Percentiles rank a stretch among this genome's conserved stretches.
Evolutionary conservation across 257 asterid genomes (phyloP).

Genomic region (Petunia secreta): DNA sequence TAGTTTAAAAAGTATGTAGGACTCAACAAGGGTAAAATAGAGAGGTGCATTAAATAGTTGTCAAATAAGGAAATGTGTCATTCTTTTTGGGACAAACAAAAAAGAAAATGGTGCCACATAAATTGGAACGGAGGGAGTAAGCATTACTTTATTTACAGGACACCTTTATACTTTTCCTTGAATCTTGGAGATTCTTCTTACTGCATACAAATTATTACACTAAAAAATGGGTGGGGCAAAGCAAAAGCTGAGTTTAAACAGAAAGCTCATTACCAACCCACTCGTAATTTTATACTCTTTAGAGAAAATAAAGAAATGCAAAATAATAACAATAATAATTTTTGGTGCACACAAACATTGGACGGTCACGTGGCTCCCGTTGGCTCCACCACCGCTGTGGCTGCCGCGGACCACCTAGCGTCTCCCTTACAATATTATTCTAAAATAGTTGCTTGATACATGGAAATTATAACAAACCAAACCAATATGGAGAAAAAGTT

Average conservation of each 20-base stretch:
- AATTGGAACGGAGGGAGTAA: not conserved
- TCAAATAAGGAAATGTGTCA: too few species aligned
- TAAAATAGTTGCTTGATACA: not conserved
- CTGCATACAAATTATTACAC: not conserved
- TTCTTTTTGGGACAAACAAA: too few species aligned
- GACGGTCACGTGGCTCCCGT: conserved; percentile 2
- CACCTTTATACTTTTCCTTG: not conserved
- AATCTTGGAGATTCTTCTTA: conserved; percentile 31
- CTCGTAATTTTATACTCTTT: not conserved
- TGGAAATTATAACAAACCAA: not conserved
- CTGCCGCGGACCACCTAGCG: not conserved
- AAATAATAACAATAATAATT: not conserved
- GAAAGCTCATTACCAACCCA: conserved; percentile 24
- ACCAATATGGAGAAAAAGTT: not conserved
- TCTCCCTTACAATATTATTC: not conserved
- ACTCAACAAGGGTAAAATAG: too few species aligned
- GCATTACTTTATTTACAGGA: not conserved
- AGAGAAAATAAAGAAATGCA: not conserved
- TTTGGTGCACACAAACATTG: conserved; percentile 15
- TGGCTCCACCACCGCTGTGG: not conserved
- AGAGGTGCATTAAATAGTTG: too few species aligned
- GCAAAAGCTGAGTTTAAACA: not conserved
- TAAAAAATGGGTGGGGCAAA: not conserved
- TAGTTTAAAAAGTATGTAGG: too few species aligned
- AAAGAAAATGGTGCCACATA: too few species aligned